Percentiles rank a stretch among this genome's conserved stretches.
These are phyloP conservation scores for Neonectria neomacrospora DNA, from an alignment of 2,329 filamentous ascomycete species.

Conservation along the genomic window DNA sequence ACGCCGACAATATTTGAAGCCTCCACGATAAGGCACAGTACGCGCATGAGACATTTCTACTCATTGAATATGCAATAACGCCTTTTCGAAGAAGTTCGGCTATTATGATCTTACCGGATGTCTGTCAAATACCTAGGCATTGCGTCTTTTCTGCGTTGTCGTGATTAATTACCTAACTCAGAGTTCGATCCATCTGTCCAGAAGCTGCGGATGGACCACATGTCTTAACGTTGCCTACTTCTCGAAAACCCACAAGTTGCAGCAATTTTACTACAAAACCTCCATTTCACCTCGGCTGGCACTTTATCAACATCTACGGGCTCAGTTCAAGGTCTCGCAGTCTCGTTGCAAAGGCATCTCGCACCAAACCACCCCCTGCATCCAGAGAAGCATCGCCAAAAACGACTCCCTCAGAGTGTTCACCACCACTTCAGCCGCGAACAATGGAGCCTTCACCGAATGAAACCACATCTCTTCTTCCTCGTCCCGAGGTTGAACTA, in stretches of 20 bases:
- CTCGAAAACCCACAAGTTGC: neutral
- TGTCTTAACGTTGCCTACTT: neutral
- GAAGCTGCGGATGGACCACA: neutral
- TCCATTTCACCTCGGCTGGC: neutral
- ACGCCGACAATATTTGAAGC: neutral
- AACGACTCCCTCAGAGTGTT: neutral
- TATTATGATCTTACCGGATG: neutral
- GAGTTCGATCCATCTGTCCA: neutral
- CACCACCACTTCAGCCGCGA: neutral
- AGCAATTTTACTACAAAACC: neutral
- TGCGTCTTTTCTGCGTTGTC: neutral
- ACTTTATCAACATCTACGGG: neutral
- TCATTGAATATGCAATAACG: neutral
- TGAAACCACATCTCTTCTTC: conserved; percentile 38
- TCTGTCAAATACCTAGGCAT: neutral
- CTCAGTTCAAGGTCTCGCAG: neutral
- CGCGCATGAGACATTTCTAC: neutral
- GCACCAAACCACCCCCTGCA: neutral
- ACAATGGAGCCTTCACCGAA: conserved; percentile 14
- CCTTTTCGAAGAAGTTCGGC: neutral
- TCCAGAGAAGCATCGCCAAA: neutral
- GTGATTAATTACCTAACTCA: neutral
- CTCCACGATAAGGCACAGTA: neutral
- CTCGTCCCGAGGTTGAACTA: neutral
- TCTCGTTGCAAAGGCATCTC: too few species aligned